A percentile compares a stretch with the other conserved stretches of the same genome.
Evolutionary conservation across 2,329 filamentous ascomycete genomes (phyloP).

Genomic region (Paradendryphiella salina): DNA sequence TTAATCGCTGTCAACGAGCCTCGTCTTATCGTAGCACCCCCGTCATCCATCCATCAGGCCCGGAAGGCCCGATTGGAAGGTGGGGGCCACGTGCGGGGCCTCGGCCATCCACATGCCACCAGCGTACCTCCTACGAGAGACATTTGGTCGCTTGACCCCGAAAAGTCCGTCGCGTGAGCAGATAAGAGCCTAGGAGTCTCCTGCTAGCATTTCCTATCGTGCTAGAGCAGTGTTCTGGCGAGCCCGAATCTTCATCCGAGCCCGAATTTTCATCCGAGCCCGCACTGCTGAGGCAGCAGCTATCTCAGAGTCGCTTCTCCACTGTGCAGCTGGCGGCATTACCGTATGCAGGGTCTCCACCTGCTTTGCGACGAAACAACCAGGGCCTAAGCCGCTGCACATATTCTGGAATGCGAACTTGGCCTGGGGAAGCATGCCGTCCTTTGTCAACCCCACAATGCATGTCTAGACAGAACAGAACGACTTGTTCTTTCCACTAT

Average conservation of each 20-base stretch:
- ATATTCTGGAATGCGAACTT: neutral
- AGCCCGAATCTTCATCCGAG: neutral
- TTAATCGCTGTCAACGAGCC: slow-evolving; percentile 3
- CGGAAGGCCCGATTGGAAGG: slow-evolving; percentile 8
- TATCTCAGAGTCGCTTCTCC: slow-evolving; percentile 15
- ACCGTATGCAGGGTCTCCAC: slow-evolving; percentile 40
- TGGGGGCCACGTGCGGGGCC: slow-evolving; percentile 26
- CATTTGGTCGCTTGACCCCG: slow-evolving; percentile 24
- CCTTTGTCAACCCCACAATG: neutral
- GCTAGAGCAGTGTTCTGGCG: neutral
- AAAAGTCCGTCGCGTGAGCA: slow-evolving; percentile 20
- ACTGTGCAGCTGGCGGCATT: slow-evolving; percentile 12
- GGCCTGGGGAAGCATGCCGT: neutral
- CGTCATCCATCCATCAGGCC: neutral
- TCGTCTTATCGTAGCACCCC: slow-evolving; percentile 18
- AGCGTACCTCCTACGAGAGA: slow-evolving; percentile 13
- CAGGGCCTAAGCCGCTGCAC: neutral
- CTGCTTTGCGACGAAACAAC: slow-evolving; percentile 7
- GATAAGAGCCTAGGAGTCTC: neutral
- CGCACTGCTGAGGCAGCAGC: neutral
- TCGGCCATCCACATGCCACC: slow-evolving; percentile 16
- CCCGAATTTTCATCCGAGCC: neutral
- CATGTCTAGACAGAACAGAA: neutral
- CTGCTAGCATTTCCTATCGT: neutral
- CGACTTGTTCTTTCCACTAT: neutral